Base-by-base conservation (phyloP, 805 yeast species). In the Torulaspora indica region DNA sequence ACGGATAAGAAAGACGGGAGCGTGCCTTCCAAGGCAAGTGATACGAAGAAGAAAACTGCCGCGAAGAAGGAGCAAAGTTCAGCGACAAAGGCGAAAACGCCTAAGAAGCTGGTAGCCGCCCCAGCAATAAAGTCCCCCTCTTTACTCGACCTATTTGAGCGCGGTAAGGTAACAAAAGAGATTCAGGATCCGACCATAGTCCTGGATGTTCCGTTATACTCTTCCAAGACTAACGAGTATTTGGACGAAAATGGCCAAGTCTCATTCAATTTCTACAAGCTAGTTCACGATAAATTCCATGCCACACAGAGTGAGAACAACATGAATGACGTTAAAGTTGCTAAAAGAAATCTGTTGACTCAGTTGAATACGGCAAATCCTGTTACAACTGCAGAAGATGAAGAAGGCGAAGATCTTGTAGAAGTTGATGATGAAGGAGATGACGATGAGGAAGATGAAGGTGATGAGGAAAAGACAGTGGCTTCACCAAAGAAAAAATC, bases 181-280 rank as follows among this genome's bases (percentile, higher is more conserved):
- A 43, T 42, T 17, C 54, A 49, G 25, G 58, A 57, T 8, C 61
- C 61, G 2, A 47, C 56, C 2, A 43, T 61, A 20, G 49, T 63
- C 5, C 30, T 64, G 12, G 61, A 64, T 42, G 55, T 64, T 15
- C 68, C 68, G 9, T 39, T 64, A 18, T 56, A 54, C 35, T 42
- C 56, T n/a, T 40, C 60, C 4, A 46, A 54, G 4, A 39, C 45
- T 17, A 59, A 56, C 33, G 61, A 61, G 7, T 64, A 63, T 45
- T 35, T 64, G 30, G 66, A 64, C 45, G 68, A 64, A 50, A 63
- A 64, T 45, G 67, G 67, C 9, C 63, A 63, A 30, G 64, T 64
- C 1, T 56, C 54, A 8, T 58, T 64, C 40, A 62, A 64, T 43
- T 48, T 60, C 12, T 54, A 52, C 39, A 61, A 56, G 34, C 41